Base-by-base conservation (phyloP, 768 basidiomycete genomes). In the Tulasnella sp. region DNA sequence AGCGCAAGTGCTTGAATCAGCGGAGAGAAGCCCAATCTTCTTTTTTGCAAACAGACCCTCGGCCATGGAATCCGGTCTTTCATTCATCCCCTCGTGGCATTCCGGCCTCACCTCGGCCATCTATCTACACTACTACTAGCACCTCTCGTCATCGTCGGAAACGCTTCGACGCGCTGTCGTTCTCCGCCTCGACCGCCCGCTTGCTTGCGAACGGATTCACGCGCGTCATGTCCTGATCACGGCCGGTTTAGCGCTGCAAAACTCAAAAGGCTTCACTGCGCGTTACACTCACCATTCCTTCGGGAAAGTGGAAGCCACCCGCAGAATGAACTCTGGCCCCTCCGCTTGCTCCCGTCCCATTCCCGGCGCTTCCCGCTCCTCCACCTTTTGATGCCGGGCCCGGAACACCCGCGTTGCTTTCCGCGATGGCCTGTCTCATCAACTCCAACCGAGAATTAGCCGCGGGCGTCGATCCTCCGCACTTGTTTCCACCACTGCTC, bases 301-400 rank as follows among this genome's bases (percentile, higher is more conserved):
- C 64, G 34, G 64, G 64, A 37, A 69, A 69, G 64, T 69, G 64
- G 64, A 69, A 69, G 64, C 64, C 64, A 28, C 64, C 64, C 12
- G 28, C 64, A 28, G 64, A 69, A 69, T 69, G 64, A 69, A 37
- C 64, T 69, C 64, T 69, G 18, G 46, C 46, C 46, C 46, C 46
- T 34, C 64, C 64, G 64, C 64, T 37, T 28, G 31, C 64, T 69
- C 64, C 64, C 64, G 64, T 28, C 37, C 60, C 60, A 64, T 64
- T n/a, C 60, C 60, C 60, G 60, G 60, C 60, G 31, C 24, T 64
- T 28, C 60, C 60, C 60, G 31, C 64, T 0, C 64, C 64, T 69
- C 64, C 64, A 69, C 64, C 18, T 20, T 69, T 69, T 12, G 16
- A 31, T 28, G 4, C 64, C 64, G 64, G 31, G 11, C 28, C 64